Evolutionary conservation across 306 rosid species (phyloP), one percentile per base, ranked within the genome.

Genomic region (Hippophae gyantsensis): DNA sequence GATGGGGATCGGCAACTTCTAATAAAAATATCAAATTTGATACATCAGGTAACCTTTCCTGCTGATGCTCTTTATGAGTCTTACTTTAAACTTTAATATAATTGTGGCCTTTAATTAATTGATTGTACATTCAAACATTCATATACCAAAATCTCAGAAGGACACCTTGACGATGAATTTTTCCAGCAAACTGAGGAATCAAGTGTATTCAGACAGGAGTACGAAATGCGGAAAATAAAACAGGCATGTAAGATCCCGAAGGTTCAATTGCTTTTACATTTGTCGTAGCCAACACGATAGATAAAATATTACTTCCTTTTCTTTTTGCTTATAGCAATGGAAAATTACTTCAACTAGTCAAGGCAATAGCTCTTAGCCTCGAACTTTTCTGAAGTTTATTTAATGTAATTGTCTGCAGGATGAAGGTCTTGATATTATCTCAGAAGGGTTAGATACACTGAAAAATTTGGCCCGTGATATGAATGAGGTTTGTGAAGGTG

Each of bases 391-490:
- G 62, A 10, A 43, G 1, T 67, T 67, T 57, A 5, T 49, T 32
- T 68, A 61, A 70, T 64, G 48, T 13, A 18, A 27, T 14, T 18
- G 67, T 25, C 48, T 52, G 43, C 66, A 92, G 99, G 96, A 88
- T 64, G 72, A 92, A 77, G 99, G 95, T 43, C 89, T 92, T 60
- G 95, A 78, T 64, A 25, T 88, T 74, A 92, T 92, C 80, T 88
- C 96, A n/a, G 93, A 87, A 40, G 98, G 98, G 77, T 63, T 87
- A 73, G 88, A 72, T 60, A 81, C 85, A 6, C 69, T 85, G 71
- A 92, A 87, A 72, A 65, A 81, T 76, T 43, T 92, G 62, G 95
- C 95, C 18, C 79, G 45, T 14, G 98, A 83, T 42, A 92, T 92
- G 96, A 88, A 80, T 70, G 98, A 88, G 96, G 95, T 86, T 58